Base-by-base conservation (phyloP, 1,284 basidiomycete genomes). In the Ceratobasidium sp. region DNA sequence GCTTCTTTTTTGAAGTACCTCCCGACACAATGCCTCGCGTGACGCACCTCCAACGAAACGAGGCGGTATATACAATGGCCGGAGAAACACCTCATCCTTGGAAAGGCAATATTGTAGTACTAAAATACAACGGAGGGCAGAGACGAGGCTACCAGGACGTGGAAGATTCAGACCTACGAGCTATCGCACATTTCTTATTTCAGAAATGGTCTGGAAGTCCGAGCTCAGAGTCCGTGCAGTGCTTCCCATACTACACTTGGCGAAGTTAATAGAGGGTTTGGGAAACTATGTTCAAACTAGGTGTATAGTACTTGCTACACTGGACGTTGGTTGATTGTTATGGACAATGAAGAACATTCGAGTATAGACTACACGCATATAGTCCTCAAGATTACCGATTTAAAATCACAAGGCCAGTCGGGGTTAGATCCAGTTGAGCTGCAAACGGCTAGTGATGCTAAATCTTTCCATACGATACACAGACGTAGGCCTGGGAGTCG, bases 101-200 rank as follows among this genome's bases (percentile, higher is more conserved):
- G 66, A 68, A 68, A n/a, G 66, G 66, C 3, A 52, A 56, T 33
- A 56, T 68, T 4, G 50, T 68, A 1, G 66, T 52, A 26, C 26
- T 68, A 17, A 68, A 68, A 46, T 68, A 54, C 48, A 52, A 68
- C 52, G 66, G 48, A 12, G 46, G 33, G 33, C 48, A 17, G 20
- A 17, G 50, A 26, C 20, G 50, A 52, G 48, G 26, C 20, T 68
- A 68, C n/a, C 48, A 40, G 66, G 28, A 68, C 20, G 50, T 64
- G 20, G 40, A 64, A 20, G 40, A 64, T 10, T 64, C 61, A n/a
- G 61, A 64, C 40, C 13, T 64, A 20, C 61, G 61, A 20, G 61
- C 61, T 9, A 64, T 64, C 23, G 61, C 61, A 20, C 40, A 64
- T 44, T 64, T 64, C 17, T 46, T 64, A 23, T 2, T 42, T n/a